These are phyloP conservation scores for Aurantiochytrium sp. DNA, from an alignment of 108 stramenopile species.

Conservation along the genomic window DNA sequence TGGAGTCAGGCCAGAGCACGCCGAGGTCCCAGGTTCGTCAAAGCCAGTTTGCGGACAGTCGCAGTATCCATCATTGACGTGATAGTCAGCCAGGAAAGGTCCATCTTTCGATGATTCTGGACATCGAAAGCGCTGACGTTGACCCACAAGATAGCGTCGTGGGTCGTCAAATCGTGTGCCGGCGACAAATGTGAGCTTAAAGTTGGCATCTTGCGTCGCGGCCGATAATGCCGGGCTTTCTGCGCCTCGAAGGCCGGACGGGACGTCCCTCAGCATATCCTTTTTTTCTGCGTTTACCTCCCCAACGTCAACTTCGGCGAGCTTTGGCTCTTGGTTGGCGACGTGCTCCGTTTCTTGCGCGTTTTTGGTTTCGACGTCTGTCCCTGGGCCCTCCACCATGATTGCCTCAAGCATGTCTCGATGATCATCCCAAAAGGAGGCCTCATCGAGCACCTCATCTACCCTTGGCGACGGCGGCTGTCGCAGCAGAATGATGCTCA, in stretches of 20 bases:
- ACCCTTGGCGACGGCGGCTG: no score
- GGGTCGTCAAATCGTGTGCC: neutral
- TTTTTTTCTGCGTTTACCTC: neutral
- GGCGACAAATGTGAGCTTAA: neutral
- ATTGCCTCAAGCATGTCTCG: neutral
- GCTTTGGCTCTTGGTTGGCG: neutral
- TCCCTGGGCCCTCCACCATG: neutral
- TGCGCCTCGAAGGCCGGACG: no score
- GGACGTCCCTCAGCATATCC: no score
- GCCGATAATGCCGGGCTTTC: no score
- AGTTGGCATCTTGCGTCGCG: neutral
- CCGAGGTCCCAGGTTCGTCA: slow-evolving; percentile 5
- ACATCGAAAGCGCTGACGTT: neutral
- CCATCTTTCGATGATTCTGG: neutral
- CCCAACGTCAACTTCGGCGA: neutral
- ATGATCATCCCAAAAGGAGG: no score
- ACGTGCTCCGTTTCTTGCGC: neutral
- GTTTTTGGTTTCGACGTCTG: no score
- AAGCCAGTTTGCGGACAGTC: neutral
- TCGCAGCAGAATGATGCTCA: no score
- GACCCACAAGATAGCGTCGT: neutral
- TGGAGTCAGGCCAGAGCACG: neutral
- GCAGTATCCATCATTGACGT: neutral
- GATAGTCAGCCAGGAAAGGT: neutral
- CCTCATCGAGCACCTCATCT: no score